These are phyloP conservation scores for Angomonas desouzai DNA, from an alignment of 208 protist species.

Conservation along the genomic window DNA sequence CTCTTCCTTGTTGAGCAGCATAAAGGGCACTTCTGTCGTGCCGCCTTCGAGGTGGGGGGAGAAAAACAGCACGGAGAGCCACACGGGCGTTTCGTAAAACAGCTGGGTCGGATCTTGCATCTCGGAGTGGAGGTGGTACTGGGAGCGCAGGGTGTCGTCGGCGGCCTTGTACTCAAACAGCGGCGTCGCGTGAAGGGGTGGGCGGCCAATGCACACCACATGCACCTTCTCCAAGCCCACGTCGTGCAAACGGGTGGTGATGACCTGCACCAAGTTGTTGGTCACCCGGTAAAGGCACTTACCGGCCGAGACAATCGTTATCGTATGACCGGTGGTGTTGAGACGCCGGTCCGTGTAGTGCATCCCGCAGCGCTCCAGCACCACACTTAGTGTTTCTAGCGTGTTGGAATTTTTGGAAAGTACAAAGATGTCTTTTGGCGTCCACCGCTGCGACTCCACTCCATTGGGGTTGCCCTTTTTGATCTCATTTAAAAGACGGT, in stretches of 20 bases:
- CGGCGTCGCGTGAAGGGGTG: conserved; percentile 73
- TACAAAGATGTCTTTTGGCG: conserved; percentile 56
- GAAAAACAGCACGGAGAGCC: conserved; percentile 70
- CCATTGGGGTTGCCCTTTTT: conserved; percentile 10
- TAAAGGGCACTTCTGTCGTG: conserved; percentile 41
- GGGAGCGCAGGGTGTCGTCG: conserved; percentile 62
- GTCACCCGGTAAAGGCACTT: conserved; percentile 71
- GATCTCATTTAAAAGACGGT: conserved; percentile 48
- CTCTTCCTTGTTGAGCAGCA: conserved; percentile 64
- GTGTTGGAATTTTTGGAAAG: conserved; percentile 66
- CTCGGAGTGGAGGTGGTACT: conserved; percentile 56
- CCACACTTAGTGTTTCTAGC: conserved; percentile 64
- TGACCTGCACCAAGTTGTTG: conserved; percentile 66
- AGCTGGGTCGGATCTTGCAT: conserved; percentile 17
- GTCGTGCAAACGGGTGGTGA: conserved; percentile 61
- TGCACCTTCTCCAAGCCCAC: conserved; percentile 64
- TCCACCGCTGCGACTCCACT: conserved; percentile 12
- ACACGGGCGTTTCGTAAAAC: conserved; percentile 70
- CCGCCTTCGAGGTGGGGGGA: conserved; percentile 36
- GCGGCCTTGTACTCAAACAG: conserved; percentile 62
- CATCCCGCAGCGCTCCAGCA: conserved; percentile 64
- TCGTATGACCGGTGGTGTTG: conserved; percentile 49
- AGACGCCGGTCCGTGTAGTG: conserved; percentile 46
- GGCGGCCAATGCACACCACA: conserved; percentile 78
- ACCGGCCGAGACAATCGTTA: conserved; percentile 78